Conservation (phyloP, 257 asterid species). For the Striga asiatica region DNA sequence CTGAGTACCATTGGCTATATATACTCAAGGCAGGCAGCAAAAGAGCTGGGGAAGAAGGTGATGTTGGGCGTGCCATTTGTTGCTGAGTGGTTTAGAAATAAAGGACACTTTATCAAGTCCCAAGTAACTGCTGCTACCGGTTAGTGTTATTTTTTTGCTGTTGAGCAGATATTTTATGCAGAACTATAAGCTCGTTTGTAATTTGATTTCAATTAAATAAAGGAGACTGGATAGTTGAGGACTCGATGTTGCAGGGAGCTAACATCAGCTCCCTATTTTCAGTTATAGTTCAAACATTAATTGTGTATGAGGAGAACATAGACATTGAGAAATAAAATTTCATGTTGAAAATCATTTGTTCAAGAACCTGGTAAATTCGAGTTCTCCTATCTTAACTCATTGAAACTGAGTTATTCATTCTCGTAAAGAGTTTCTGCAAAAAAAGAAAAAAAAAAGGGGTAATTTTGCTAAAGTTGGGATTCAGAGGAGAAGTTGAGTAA, state of each 20-base stretch:
- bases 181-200: constrained; percentile 1
- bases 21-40: constrained; percentile 88
- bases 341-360: background rate
- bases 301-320: background rate
- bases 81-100: constrained; percentile 99
- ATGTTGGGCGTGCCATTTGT: constrained; percentile 90
- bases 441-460: background rate
- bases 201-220: background rate
- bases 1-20: constrained; percentile 93
- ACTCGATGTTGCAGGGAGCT: constrained; percentile 1
- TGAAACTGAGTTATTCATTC: background rate
- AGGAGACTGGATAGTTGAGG: background rate
- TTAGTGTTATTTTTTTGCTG: constrained; percentile 19
- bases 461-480: background rate
- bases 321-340: background rate
- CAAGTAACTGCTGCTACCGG: constrained; percentile 99
- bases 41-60: constrained; percentile 98
- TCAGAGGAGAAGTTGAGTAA: too few relatives aligned
- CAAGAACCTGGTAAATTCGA: background rate
- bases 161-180: background rate
- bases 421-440: background rate
- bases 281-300: background rate
- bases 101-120: constrained; percentile 94
- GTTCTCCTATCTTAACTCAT: background rate
- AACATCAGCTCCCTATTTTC: constrained; percentile 4